phyloP scores from a whole-genome alignment of 768 basidiomycete species.

The Agaricus blazei region DNA sequence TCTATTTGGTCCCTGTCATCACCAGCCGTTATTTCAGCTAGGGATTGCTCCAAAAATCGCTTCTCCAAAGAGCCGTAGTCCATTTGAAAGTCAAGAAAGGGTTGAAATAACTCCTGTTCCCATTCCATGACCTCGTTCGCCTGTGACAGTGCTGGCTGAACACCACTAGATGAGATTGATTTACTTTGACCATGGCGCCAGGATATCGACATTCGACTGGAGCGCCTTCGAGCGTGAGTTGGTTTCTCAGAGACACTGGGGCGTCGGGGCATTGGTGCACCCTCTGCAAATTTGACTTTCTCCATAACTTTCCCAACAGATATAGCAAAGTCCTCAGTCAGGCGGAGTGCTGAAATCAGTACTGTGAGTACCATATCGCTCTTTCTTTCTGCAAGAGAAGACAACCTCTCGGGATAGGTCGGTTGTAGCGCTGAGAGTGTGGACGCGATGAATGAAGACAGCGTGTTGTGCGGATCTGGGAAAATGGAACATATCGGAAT shows the following conservation, averaged over 20 bases:
- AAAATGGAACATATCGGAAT: constrained; percentile 79
- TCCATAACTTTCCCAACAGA: constrained; percentile 73
- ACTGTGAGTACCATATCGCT: constrained; percentile 61
- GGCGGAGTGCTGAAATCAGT: constrained; percentile 64
- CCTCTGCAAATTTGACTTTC: constrained; percentile 46
- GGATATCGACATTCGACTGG: constrained; percentile 63
- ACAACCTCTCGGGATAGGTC: constrained; percentile 73
- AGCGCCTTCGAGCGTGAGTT: constrained; percentile 42
- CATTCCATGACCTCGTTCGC: constrained; percentile 52
- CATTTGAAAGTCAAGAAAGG: constrained; percentile 87
- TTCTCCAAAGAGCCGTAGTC: constrained; percentile 81
- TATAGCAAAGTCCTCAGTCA: constrained; percentile 80
- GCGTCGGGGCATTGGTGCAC: constrained; percentile 14
- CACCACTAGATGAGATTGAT: constrained; percentile 15
- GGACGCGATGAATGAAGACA: constrained; percentile 80
- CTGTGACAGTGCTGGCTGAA: constrained; percentile 17
- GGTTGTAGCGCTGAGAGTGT: constrained; percentile 78
- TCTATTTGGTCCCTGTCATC: constrained; percentile 35
- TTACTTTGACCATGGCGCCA: constrained; percentile 39
- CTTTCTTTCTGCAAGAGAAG: constrained; percentile 60
- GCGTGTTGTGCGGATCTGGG: constrained; percentile 71
- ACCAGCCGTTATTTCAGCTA: constrained; percentile 42
- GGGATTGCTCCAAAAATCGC: constrained; percentile 54
- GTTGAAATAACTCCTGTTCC: constrained; percentile 91
- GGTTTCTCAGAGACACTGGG: constrained; percentile 19